Conservation (phyloP, 306 rosid species). For the Luffa acutangula region DNA sequence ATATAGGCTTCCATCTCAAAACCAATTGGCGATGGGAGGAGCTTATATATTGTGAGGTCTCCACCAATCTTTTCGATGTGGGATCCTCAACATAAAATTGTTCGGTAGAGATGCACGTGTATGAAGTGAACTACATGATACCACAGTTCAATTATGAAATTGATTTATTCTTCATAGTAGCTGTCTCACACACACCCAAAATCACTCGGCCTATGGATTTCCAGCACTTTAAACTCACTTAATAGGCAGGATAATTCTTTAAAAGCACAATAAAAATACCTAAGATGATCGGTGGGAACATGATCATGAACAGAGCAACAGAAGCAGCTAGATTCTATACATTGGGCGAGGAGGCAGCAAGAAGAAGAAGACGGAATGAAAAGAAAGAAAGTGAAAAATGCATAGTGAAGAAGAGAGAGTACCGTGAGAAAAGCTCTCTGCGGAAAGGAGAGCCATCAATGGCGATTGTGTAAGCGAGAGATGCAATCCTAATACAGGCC, state of each 20-base stretch:
- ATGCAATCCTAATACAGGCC: conserved; percentile 38
- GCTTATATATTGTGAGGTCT: too few relatives aligned
- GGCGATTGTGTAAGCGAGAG: conserved; percentile 42
- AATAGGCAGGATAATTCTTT: neutral
- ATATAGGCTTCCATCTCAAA: too few relatives aligned
- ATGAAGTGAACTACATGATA: too few relatives aligned
- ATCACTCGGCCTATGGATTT: neutral
- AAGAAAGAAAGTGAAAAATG: neutral
- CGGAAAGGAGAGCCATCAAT: conserved; percentile 61
- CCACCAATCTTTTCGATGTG: too few relatives aligned
- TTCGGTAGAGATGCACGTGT: too few relatives aligned
- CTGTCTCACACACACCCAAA: neutral
- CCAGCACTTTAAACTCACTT: neutral
- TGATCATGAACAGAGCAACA: neutral
- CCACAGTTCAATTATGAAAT: neutral
- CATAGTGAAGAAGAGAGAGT: conserved; percentile 9
- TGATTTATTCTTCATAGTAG: too few relatives aligned
- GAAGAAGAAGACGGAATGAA: neutral
- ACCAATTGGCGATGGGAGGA: too few relatives aligned
- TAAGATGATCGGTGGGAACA: neutral
- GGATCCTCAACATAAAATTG: too few relatives aligned
- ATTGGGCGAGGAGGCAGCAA: too few relatives aligned
- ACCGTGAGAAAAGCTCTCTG: conserved; percentile 55
- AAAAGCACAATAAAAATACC: neutral
- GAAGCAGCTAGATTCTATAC: neutral